Conservation (phyloP, 139 green algal species). For the Raphidocelis subcapitata region DNA sequence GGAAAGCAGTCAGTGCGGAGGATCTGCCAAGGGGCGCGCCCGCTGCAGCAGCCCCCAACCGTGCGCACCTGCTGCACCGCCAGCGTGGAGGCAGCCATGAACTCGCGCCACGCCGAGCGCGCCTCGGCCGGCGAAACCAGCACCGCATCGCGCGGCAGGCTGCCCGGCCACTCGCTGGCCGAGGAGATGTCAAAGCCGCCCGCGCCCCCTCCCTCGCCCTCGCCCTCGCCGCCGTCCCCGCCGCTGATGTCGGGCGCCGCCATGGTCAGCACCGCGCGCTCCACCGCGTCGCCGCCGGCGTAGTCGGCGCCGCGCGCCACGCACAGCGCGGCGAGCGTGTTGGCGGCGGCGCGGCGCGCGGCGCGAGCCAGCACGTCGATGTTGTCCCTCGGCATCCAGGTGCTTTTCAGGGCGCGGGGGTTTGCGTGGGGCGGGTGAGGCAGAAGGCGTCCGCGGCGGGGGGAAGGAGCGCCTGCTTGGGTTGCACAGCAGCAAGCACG, state of each 20-base stretch:
- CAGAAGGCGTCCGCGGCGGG: no score
- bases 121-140: slow-evolving; percentile 52
- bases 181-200: slow-evolving; percentile 48
- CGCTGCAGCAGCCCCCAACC: no score
- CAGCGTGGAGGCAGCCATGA: slow-evolving; percentile 60
- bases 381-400: slow-evolving; percentile 75
- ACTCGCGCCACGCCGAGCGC: slow-evolving; percentile 71
- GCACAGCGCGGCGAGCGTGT: slow-evolving; percentile 68
- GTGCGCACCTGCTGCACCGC: slow-evolving; percentile 66
- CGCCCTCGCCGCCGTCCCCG: background rate
- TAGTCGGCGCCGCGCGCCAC: slow-evolving; percentile 15
- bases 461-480: no score
- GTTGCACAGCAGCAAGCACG: no score
- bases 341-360: slow-evolving; percentile 63
- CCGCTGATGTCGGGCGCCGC: slow-evolving; percentile 25
- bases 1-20: no score
- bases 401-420: slow-evolving; percentile 1
- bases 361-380: slow-evolving; percentile 56
- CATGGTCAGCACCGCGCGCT: slow-evolving; percentile 29
- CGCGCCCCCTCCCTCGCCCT: background rate
- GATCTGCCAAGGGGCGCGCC: no score
- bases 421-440: no score
- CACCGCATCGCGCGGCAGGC: slow-evolving; percentile 25
- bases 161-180: slow-evolving; percentile 52
- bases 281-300: slow-evolving; percentile 21